phyloP scores from a whole-genome alignment of 2,329 filamentous ascomycete genomes.

The Aureobasidium pullulans region DNA sequence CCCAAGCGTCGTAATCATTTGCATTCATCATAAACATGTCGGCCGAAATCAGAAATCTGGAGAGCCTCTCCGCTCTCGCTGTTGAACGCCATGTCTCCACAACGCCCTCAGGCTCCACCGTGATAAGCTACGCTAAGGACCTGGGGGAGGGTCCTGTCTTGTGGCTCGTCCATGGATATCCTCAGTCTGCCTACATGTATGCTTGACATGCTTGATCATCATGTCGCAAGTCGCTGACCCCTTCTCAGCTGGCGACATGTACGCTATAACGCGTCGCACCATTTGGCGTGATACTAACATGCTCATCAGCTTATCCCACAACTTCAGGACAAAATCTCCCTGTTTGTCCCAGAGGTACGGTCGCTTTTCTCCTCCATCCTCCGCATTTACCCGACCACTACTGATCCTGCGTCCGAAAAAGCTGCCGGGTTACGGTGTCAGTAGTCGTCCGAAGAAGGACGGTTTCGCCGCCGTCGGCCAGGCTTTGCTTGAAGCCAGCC shows the following conservation, averaged over 20 bases:
- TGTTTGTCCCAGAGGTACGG: constrained; percentile 37
- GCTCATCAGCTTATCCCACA: constrained; percentile 29
- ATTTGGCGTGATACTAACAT: not conserved
- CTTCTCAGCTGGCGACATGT: constrained; percentile 23
- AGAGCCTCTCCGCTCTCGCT: constrained; percentile 24
- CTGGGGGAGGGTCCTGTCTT: constrained; percentile 30
- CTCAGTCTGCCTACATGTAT: constrained; percentile 34
- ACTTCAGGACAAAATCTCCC: constrained; percentile 33
- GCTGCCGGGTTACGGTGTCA: constrained; percentile 42
- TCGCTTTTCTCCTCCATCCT: not conserved
- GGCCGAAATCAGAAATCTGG: constrained; percentile 15
- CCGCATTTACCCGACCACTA: not conserved
- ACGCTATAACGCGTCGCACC: not conserved
- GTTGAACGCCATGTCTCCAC: constrained; percentile 21
- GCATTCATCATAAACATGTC: not conserved
- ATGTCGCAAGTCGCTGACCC: not conserved
- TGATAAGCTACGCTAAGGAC: constrained; percentile 29
- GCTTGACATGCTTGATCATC: constrained; percentile 15
- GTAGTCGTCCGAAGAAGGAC: constrained; percentile 26
- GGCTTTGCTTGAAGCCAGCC: constrained; percentile 36
- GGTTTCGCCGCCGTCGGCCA: constrained; percentile 32
- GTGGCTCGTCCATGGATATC: constrained; percentile 41
- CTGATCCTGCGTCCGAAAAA: constrained; percentile 16
- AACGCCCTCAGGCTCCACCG: constrained; percentile 23
- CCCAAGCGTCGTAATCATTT: not conserved